Evolutionary conservation across 2,329 filamentous ascomycete species (phyloP), one percentile per base, ranked within the genome.

Genomic region (Verticillium tricorpus): DNA sequence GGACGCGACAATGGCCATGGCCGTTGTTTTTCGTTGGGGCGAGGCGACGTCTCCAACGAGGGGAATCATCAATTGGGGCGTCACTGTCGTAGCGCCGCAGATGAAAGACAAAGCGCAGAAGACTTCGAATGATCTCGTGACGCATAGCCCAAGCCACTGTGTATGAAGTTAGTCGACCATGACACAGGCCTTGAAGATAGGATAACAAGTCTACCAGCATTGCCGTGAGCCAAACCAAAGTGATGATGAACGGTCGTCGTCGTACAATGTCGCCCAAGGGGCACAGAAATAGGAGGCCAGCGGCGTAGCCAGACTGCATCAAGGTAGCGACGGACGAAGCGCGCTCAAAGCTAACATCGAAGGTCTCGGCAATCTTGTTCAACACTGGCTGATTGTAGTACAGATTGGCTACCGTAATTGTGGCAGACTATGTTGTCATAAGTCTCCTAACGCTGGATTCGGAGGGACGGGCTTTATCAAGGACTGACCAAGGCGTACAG

Each of bases 351-450:
- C 81, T 82, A 57, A 94, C 88, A 60, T 82, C 69, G 69, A 95
- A 94, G 17, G 90, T 88, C 11, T 80, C 72, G 0, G 91, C 90
- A 50, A 95, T 81, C 58, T 90, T 85, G 69, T 93, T 92, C 28
- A 94, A 77, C 56, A 94, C 90, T 0, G 91, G 90, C 68, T 93
- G 90, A 63, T 85, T 91, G 74, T 94, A 93, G 76, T 94, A 94
- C 3, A 94, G 78, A 67, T 93, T 93, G 19, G 90, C 90, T 7
- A 93, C 91, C 0, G 89, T 91, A 66, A 92, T 87, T 4, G 87
- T 82, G 0, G 78, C 76, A 2, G 83, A 75, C 83, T 85, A 25
- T 25, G 8, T 22, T 12, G 17, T 52, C n/a, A 25, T 19, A 11
- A 56, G 2, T 6, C 11, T 25, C 64, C 34, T 60, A 34, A 15